Base-by-base conservation (phyloP, 2,329 filamentous ascomycete genomes). In the Cladosporium sp. region DNA sequence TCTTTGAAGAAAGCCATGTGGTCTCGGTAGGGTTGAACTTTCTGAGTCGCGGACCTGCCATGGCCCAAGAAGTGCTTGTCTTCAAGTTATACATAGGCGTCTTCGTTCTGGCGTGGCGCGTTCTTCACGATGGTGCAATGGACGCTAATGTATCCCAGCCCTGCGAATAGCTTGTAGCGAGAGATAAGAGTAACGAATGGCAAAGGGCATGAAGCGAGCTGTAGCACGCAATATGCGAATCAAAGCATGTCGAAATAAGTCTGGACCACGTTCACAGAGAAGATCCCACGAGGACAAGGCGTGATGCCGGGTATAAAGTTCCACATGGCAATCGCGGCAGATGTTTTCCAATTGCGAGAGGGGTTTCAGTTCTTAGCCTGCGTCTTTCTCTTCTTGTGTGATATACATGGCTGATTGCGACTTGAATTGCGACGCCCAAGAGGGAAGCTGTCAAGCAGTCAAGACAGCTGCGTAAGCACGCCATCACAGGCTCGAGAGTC, bases 391-490 rank as follows among this genome's bases (percentile, higher is more conserved):
- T n/a, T 11, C 43, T 46, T 25, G 20, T 46, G 43, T 38, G 20
- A 46, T 38, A 8, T 2, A 27, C n/a, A 9, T 29, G 43, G 43
- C 15, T 20, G 9, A 46, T 46, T 36, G 33, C 43, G 43, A 38
- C 35, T 38, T 38, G 15, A 35, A 13, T 22, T n/a, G 42, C 42
- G 13, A 35, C 29, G 9, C 42, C 27, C 8, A n/a, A 32, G 18
- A 7, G 11, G 29, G 29, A 1, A 43, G 18, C 29, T 38, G 43
- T n/a, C 32, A 38, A 16, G 20, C 20, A 46, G 32, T 15, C 15
- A 27, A 33, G 9, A 29, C 27, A 38, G 33, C 43, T 46, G 32
- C 33, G 43, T 27, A 46, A 46, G 43, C 43, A 46, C 43, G 43
- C 35, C 36, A 46, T 46, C 13, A 22, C 27, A 22, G 27, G 19